A percentile compares a stretch with the other conserved stretches of the same genome.
Conservation (phyloP, 306 rosid genomes). For the Glycyrrhiza uralensis region DNA sequence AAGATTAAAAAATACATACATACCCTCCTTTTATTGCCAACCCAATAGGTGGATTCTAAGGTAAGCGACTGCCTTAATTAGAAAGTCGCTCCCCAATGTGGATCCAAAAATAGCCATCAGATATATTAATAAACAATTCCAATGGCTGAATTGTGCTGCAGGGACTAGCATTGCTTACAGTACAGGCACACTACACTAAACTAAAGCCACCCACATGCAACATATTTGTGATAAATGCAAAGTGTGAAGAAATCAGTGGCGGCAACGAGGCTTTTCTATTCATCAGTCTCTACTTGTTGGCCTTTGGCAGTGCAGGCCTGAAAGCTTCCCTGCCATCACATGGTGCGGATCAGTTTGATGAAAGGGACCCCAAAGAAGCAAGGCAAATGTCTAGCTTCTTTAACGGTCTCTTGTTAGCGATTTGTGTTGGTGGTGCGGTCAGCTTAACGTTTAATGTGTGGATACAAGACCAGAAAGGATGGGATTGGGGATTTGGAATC, state of each 20-base stretch:
- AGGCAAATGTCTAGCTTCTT: slow-evolving; percentile 74
- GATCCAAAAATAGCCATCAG: no score
- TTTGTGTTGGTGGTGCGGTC: slow-evolving; percentile 62
- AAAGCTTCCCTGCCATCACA: slow-evolving; percentile 86
- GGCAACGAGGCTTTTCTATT: slow-evolving; percentile 51
- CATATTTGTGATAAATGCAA: slow-evolving; percentile 21
- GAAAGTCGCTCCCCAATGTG: no score
- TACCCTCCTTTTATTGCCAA: not conserved
- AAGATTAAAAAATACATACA: not conserved
- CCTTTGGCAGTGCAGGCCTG: slow-evolving; percentile 57
- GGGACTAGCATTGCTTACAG: slow-evolving; percentile 64
- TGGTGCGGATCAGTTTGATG: slow-evolving; percentile 90
- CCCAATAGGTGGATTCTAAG: no score
- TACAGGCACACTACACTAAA: slow-evolving; percentile 57
- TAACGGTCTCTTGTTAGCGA: slow-evolving; percentile 53
- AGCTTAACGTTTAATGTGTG: slow-evolving; percentile 69
- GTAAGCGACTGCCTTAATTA: no score
- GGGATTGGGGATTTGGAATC: slow-evolving; percentile 82
- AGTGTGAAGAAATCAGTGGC: slow-evolving; percentile 52
- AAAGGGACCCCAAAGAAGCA: slow-evolving; percentile 68
- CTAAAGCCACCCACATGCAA: slow-evolving; percentile 61
- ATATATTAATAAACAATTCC: not conserved
- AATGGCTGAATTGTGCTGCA: slow-evolving; percentile 10
- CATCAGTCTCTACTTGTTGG: slow-evolving; percentile 52
- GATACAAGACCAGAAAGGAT: slow-evolving; percentile 63